Percentiles rank a stretch among this genome's conserved stretches.
Evolutionary conservation across 768 basidiomycete species (phyloP).

Genomic region (Phanerochaete carnosa): DNA sequence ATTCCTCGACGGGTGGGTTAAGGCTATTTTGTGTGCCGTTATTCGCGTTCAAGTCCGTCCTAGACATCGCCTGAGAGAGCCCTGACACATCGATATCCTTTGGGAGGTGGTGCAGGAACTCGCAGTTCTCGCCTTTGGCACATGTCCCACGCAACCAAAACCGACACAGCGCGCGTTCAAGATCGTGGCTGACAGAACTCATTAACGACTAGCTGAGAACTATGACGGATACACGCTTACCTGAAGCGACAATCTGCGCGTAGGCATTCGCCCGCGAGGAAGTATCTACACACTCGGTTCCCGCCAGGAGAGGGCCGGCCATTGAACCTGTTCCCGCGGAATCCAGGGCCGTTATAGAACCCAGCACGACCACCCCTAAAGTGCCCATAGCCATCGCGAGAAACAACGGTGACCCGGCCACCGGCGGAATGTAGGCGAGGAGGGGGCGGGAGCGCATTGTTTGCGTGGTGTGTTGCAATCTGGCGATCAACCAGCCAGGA

Average conservation of each 20-base stretch:
- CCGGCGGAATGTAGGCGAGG: slow-evolving; percentile 60
- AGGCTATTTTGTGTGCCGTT: slow-evolving; percentile 33
- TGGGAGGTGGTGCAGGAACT: slow-evolving; percentile 91
- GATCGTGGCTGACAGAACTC: slow-evolving; percentile 66
- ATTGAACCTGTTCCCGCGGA: slow-evolving; percentile 39
- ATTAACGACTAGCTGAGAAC: not conserved
- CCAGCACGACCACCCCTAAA: slow-evolving; percentile 41
- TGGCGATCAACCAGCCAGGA: slow-evolving; percentile 85
- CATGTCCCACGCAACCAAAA: slow-evolving; percentile 99
- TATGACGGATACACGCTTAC: slow-evolving; percentile 40
- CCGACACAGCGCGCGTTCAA: slow-evolving; percentile 90
- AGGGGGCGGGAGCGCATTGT: slow-evolving; percentile 20
- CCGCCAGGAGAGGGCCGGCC: slow-evolving; percentile 58
- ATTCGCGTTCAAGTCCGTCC: slow-evolving; percentile 56
- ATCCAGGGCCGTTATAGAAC: slow-evolving; percentile 25
- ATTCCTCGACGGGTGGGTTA: slow-evolving; percentile 56
- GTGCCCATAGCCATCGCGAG: slow-evolving; percentile 44
- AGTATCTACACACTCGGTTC: slow-evolving; percentile 92
- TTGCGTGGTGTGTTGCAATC: slow-evolving; percentile 38
- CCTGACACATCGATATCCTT: slow-evolving; percentile 78
- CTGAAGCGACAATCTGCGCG: slow-evolving; percentile 97
- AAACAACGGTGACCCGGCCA: slow-evolving; percentile 63
- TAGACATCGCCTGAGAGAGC: slow-evolving; percentile 63
- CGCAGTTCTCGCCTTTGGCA: slow-evolving; percentile 94
- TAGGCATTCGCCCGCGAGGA: slow-evolving; percentile 93